A percentile compares a stretch with the other conserved stretches of the same genome.
phyloP scores from a whole-genome alignment of 176 grass and related monocot species.

The Chloris gayana region DNA sequence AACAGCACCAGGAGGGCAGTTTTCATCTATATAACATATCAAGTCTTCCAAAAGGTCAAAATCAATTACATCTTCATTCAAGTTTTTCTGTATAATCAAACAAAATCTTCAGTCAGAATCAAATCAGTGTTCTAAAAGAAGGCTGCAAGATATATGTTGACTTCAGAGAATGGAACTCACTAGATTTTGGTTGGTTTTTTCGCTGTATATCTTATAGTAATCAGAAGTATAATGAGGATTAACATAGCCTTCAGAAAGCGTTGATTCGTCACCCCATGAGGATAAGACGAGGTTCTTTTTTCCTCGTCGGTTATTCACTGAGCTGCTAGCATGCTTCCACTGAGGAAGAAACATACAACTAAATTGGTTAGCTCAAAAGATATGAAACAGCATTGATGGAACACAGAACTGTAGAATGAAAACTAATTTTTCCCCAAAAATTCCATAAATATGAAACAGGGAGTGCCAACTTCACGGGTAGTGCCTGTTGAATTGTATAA shows the following conservation, averaged over 20 bases:
- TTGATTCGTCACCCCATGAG: conserved; percentile 91
- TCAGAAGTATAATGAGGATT: conserved; percentile 82
- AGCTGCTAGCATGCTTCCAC: conserved; percentile 75
- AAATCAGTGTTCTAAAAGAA: conserved; percentile 1
- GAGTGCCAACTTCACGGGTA: conserved; percentile 10
- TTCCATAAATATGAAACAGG: conserved; percentile 26
- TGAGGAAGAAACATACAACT: conserved; percentile 32
- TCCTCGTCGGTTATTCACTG: conserved; percentile 87
- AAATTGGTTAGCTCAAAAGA: conserved; percentile 26
- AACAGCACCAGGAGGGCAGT: conserved; percentile 74
- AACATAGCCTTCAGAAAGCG: conserved; percentile 90
- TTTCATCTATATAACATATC: conserved; percentile 92
- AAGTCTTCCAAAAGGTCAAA: conserved; percentile 98
- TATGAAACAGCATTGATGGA: conserved; percentile 2
- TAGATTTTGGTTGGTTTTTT: conserved; percentile 86
- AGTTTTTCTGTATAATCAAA: conserved; percentile 58
- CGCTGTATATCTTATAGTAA: conserved; percentile 73
- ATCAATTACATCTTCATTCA: conserved; percentile 98
- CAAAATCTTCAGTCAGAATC: conserved; percentile 20
- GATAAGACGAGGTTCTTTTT: conserved; percentile 95
- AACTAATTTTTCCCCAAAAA: conserved; percentile 5
- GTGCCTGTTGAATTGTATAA: too few relatives aligned
- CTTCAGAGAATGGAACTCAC: conserved; percentile 51
- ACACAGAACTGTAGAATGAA: not conserved
- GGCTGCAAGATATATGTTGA: conserved; percentile 14